phyloP scores from a whole-genome alignment of 1,284 basidiomycete species.

The Fomes fomentarius region DNA sequence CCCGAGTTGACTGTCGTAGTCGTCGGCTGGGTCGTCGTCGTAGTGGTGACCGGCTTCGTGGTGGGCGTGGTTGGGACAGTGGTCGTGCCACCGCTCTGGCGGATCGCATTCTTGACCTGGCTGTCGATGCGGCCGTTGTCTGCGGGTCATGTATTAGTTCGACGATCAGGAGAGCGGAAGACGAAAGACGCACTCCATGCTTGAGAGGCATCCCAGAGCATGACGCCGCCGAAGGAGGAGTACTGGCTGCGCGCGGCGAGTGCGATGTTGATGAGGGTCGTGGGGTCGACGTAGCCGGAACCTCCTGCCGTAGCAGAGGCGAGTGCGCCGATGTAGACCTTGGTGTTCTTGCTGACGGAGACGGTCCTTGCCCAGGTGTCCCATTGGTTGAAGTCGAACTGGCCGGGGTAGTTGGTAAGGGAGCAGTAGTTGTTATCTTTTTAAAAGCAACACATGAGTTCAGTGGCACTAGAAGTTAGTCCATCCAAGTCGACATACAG shows the following conservation, averaged over 20 bases:
- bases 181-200: too few species aligned
- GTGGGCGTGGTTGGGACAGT: slow-evolving; percentile 29
- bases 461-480: slow-evolving; percentile 40
- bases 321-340: slow-evolving; percentile 66
- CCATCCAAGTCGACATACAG: slow-evolving; percentile 48
- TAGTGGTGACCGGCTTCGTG: too few species aligned
- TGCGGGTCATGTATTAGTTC: slow-evolving; percentile 58
- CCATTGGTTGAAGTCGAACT: slow-evolving; percentile 58
- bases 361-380: slow-evolving; percentile 58
- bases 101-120: too few species aligned
- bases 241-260: slow-evolving; percentile 46
- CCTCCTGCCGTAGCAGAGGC: slow-evolving; percentile 53
- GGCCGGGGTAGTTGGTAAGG: slow-evolving; percentile 44
- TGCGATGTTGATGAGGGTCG: slow-evolving; percentile 47
- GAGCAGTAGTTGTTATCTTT: slow-evolving; percentile 68
- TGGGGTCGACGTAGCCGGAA: slow-evolving; percentile 52
- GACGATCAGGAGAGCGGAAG: slow-evolving; percentile 40
- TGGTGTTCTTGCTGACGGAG: too few species aligned
- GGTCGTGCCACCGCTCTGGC: slow-evolving; percentile 33
- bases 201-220: slow-evolving; percentile 67
- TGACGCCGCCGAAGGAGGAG: slow-evolving; percentile 68
- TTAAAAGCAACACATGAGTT: slow-evolving; percentile 38
- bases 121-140: too few species aligned
- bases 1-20: too few species aligned
- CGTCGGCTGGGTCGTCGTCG: slow-evolving; percentile 28